Evolutionary conservation across 1,284 basidiomycete genomes (phyloP), one percentile per base, ranked within the genome.

Genomic region (Cystobasidium slooffiae): DNA sequence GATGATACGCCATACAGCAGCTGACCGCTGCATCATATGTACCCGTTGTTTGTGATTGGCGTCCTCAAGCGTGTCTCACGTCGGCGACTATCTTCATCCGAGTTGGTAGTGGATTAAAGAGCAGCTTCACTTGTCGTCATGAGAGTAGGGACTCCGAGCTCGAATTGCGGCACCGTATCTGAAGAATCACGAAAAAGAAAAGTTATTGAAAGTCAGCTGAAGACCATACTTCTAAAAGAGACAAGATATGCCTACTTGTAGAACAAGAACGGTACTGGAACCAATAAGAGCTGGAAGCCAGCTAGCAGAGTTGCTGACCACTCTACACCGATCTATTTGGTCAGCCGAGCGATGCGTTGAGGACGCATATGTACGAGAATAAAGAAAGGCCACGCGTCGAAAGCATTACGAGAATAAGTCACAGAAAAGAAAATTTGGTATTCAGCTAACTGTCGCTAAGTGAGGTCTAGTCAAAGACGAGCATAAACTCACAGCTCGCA

Each of bases 291-390:
- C 64, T 81, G 79, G 20, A 82, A 56, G 24, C 78, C 80, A 3
- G 79, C 82, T 0, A 83, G 78, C 14, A 83, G 55, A 0, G 80
- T 79, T 4, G 78, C 78, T 0, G 80, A 81, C 79, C 81, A 82
- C 39, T 78, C 75, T 12, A 81, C 78, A 37, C 78, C 80, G 18
- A 82, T 62, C 44, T 68, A 61, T 18, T 75, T n/a, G 64, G 68
- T 31, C 31, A 31, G 80, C 75, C 80, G 77, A 43, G 14, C 22
- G 8, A 10, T 4, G n/a, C 10, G 24, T 12, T 7, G 53, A 10
- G 53, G 10, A 16, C 20, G 6, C 22, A 3, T 24, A 7, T 55
- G 53, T 24, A 10, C n/a, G 18, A 24, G 12, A 3, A 16, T 7
- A 49, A 49, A 49, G 2, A 6, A n/a, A 49, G n/a, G n/a, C 14